A percentile compares a stretch with the other conserved stretches of the same genome.
These are phyloP conservation scores for Paratinospora sagittata DNA, from an alignment of 164 flowering plant species.

Conservation along the genomic window DNA sequence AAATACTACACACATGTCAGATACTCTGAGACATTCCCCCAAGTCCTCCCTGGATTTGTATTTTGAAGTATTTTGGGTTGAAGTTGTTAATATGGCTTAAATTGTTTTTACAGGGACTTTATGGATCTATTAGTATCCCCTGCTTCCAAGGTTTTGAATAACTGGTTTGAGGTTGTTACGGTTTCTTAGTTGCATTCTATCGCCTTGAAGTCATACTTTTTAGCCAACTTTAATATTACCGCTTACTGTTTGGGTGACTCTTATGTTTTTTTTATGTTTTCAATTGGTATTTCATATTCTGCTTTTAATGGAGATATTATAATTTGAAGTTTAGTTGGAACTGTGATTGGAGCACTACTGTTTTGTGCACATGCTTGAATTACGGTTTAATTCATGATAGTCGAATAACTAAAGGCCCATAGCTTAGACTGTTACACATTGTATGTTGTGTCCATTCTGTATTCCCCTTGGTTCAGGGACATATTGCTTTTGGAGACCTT, in stretches of 20 bases:
- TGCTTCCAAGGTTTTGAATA: conserved; percentile 90
- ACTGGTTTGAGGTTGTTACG: conserved; percentile 88
- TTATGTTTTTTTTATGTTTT: neutral
- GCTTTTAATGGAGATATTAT: neutral
- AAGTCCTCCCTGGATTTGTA: neutral
- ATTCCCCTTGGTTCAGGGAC: neutral
- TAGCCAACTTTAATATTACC: neutral
- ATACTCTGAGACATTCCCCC: neutral
- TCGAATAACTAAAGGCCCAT: neutral
- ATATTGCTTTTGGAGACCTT: neutral
- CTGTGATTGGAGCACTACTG: neutral
- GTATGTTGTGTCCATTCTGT: neutral
- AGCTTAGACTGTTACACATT: neutral
- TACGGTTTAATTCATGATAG: neutral
- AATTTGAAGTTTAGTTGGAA: neutral
- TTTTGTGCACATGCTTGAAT: neutral
- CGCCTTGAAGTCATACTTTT: neutral
- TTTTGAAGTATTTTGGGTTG: neutral
- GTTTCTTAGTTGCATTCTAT: conserved; percentile 14
- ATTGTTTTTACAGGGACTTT: conserved; percentile 62
- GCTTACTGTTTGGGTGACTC: neutral
- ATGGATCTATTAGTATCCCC: conserved; percentile 92
- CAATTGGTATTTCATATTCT: neutral
- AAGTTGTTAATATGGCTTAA: conserved; percentile 6
- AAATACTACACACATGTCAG: neutral